Conservation (phyloP, 805 yeast genomes). For the Suhomyces tanzawaensis region DNA sequence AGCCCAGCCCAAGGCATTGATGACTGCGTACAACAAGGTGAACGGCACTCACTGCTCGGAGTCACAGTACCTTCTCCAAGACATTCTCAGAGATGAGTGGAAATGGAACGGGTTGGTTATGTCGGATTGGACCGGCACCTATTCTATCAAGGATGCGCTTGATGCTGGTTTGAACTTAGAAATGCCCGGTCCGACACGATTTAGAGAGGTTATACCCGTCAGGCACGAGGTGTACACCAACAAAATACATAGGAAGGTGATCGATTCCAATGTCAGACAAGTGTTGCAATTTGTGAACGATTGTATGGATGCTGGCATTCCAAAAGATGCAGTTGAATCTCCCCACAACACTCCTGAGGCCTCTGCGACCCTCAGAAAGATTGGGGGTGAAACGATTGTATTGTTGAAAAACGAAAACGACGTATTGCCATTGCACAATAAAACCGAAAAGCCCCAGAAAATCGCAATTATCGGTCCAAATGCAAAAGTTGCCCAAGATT, state of each 20-base stretch:
- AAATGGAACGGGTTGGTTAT: constrained; percentile 52
- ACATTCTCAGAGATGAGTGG: constrained; percentile 56
- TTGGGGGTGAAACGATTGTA: constrained; percentile 51
- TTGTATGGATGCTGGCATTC: constrained; percentile 40
- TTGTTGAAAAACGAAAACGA: constrained; percentile 52
- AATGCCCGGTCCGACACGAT: constrained; percentile 62
- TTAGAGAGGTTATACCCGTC: constrained; percentile 42
- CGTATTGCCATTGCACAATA: constrained; percentile 44
- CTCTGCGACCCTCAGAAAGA: constrained; percentile 9
- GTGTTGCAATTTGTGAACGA: constrained; percentile 49
- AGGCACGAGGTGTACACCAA: constrained; percentile 41
- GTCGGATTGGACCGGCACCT: constrained; percentile 67
- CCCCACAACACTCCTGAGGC: constrained; percentile 41
- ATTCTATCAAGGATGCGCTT: constrained; percentile 45
- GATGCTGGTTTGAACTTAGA: constrained; percentile 61
- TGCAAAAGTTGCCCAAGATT: constrained; percentile 47
- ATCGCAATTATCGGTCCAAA: constrained; percentile 61
- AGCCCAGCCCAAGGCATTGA: constrained; percentile 51
- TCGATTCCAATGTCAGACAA: constrained; percentile 48
- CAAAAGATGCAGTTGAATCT: constrained; percentile 31
- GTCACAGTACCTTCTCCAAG: constrained; percentile 39
- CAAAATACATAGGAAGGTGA: constrained; percentile 37
- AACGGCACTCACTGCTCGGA: constrained; percentile 61
- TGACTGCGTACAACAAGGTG: constrained; percentile 64
- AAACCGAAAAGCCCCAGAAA: constrained; percentile 21